Evolutionary conservation across 352 stramenopile genomes (phyloP).

Genomic region (Pythium rhizo-oryzae): DNA sequence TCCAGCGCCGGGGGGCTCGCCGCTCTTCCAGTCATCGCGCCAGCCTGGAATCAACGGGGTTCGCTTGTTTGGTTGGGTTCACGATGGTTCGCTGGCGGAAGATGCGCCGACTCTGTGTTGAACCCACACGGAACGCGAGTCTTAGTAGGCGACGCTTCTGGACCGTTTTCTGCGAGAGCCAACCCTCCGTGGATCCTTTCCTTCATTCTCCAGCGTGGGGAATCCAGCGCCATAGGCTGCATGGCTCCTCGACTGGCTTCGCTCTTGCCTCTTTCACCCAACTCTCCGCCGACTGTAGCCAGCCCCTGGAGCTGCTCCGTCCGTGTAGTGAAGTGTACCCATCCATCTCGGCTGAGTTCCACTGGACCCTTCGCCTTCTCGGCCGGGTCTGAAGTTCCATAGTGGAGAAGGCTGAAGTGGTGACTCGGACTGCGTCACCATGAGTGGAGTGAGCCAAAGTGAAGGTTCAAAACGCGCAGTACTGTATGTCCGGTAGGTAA

Average conservation of each 20-base stretch:
- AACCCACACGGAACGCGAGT: neutral
- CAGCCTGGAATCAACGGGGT: neutral
- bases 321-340: neutral
- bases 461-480: too few species aligned
- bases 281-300: too few species aligned
- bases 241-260: too few species aligned
- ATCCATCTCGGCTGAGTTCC: neutral
- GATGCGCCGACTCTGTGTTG: neutral
- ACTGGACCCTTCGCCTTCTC: too few species aligned
- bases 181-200: neutral
- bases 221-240: too few species aligned
- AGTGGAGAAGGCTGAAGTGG: neutral
- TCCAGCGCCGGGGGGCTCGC: too few species aligned
- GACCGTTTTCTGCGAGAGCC: neutral
- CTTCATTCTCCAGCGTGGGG: neutral
- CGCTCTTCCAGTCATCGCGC: neutral
- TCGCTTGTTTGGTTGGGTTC: neutral
- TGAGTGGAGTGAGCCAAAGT: too few species aligned
- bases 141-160: neutral
- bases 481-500: too few species aligned
- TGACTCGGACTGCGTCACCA: slow-evolving; percentile 5
- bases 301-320: too few species aligned
- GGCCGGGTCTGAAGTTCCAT: too few species aligned
- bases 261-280: too few species aligned
- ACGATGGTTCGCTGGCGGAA: slow-evolving; percentile 2